Percentiles rank a stretch among this genome's conserved stretches.
Conservation (phyloP, 2,329 filamentous ascomycete species). For the Aspergillus sp. region DNA sequence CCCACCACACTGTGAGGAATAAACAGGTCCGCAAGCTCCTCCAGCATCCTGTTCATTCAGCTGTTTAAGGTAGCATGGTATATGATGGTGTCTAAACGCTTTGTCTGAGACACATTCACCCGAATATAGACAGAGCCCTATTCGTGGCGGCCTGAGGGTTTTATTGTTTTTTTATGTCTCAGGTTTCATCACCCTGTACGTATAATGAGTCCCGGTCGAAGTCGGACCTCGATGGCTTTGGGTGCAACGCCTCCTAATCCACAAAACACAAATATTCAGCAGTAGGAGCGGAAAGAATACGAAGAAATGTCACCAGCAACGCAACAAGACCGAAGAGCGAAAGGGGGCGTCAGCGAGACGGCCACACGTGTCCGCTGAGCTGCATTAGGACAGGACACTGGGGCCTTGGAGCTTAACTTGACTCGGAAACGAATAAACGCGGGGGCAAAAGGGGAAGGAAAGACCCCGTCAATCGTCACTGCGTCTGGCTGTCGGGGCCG, state of each 20-base stretch:
- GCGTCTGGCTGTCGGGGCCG: not conserved
- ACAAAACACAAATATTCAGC: not conserved
- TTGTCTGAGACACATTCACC: not conserved
- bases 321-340: not conserved
- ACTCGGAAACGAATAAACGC: not conserved
- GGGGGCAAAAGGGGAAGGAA: not conserved
- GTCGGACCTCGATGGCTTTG: not conserved
- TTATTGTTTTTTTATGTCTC: not conserved
- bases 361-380: constrained; percentile 1
- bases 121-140: not conserved
- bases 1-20: not conserved
- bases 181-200: not conserved
- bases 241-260: not conserved
- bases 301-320: not conserved
- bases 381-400: not conserved
- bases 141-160: not conserved
- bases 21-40: not conserved
- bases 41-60: not conserved
- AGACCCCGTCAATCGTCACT: not conserved
- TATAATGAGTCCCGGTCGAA: not conserved
- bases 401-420: not conserved
- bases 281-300: not conserved
- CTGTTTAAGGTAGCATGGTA: not conserved
- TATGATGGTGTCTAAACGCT: not conserved
- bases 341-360: not conserved